Percentiles rank a stretch among this genome's conserved stretches.
Conservation (phyloP, 2,329 filamentous ascomycete species). For the Microdochium paspali region DNA sequence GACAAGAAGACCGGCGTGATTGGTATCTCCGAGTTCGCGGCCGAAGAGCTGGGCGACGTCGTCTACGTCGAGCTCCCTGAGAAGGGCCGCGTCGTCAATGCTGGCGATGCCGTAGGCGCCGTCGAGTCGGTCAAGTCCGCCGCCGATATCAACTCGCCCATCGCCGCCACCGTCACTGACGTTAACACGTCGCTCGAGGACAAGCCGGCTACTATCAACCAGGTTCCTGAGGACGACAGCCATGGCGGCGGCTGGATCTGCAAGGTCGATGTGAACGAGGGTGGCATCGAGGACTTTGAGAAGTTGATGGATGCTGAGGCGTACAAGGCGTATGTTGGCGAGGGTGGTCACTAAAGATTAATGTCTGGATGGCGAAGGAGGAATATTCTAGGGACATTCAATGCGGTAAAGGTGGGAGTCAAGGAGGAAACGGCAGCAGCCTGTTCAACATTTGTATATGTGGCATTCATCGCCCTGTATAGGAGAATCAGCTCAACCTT, state of each 20-base stretch:
- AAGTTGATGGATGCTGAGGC: constrained; percentile 65
- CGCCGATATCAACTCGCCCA: constrained; percentile 90
- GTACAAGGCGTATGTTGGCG: constrained; percentile 64
- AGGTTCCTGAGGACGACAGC: constrained; percentile 71
- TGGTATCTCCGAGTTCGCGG: constrained; percentile 87
- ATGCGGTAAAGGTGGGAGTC: too few species aligned
- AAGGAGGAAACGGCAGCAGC: not conserved
- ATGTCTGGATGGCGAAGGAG: too few species aligned
- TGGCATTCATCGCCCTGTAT: constrained; percentile 11
- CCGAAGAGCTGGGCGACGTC: constrained; percentile 87
- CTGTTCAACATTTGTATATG: constrained; percentile 8
- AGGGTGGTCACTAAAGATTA: constrained; percentile 27
- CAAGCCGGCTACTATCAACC: constrained; percentile 80
- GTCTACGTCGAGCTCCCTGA: constrained; percentile 93
- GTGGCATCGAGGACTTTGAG: constrained; percentile 58
- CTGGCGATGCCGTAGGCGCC: constrained; percentile 81
- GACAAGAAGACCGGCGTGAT: constrained; percentile 73
- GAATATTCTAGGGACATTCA: not conserved
- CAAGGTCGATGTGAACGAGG: constrained; percentile 68
- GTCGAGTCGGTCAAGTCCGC: constrained; percentile 98
- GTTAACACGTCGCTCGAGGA: constrained; percentile 71
- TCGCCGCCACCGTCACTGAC: constrained; percentile 66
- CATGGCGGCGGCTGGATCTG: constrained; percentile 84
- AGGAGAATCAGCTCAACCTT: constrained; percentile 3
- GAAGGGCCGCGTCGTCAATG: constrained; percentile 54